Base-by-base conservation (phyloP, 148 eudicot genomes). In the Chenopodium berlandieri region DNA sequence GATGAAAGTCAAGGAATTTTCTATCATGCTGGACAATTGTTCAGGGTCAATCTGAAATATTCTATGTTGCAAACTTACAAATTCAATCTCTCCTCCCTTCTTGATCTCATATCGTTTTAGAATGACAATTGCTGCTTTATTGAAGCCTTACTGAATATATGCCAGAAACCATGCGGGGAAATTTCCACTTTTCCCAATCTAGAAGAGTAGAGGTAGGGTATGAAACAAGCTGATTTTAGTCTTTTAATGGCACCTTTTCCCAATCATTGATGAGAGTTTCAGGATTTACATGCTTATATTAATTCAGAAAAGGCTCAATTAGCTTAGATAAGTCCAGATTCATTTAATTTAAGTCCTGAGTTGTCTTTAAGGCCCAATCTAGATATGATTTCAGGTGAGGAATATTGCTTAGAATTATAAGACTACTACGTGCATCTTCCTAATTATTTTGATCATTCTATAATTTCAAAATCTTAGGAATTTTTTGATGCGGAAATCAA, bases 401-500 rank as follows among this genome's bases (percentile, higher is more conserved):
- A 56, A 56, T 56, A 56, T 62, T 62, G 2, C 25, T 20, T 62
- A 20, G 25, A 20, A 22, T 62, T 62, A 62, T 20, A 22, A 22
- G 65, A 62, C 63, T 58, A 4, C 63, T 58, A 58, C 4, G n/a
- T 62, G 7, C 27, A 25, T 74, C 54, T 25, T 80, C 62, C 23
- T 76, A 44, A 80, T 34, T 69, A 71, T 23, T 2, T 70, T 69
- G 9, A 1, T 81, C 54, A 19, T 73, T 64, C 30, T 56, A 8
- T 76, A 0, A 13, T 56, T 40, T 73, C 31, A 17, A 58, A 27
- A 60, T 82, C 84, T 86, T 89, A 97, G 99, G 87, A 82, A 70
- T 97, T 92, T 83, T 97, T 97, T 83, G 99, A 97, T 82, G 92
- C 90, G 46, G 95, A 92, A 83, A 94, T 94, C 47, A 94, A 97